phyloP scores from a whole-genome alignment of 2,329 filamentous ascomycete species.

The Sporothrix globosa region DNA sequence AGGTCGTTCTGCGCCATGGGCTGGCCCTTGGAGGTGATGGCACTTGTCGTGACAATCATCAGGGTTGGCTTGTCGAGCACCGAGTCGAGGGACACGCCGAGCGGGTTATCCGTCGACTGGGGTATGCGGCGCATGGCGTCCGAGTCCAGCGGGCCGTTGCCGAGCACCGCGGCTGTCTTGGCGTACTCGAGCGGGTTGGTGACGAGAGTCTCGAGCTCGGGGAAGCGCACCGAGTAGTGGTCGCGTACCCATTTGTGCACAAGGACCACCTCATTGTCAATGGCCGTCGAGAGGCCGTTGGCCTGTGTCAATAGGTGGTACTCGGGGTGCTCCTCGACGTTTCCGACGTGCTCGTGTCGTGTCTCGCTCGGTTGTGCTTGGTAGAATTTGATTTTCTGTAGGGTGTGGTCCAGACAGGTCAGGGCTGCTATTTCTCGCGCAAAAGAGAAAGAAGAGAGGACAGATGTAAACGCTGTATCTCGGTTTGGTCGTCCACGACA shows the following conservation, averaged over 20 bases:
- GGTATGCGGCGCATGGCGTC: conserved; percentile 80
- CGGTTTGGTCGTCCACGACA: conserved; percentile 34
- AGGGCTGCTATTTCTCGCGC: conserved; percentile 60
- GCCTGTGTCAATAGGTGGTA: conserved; percentile 87
- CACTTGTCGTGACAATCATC: conserved; percentile 96
- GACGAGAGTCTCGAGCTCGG: conserved; percentile 86
- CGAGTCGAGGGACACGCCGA: conserved; percentile 73
- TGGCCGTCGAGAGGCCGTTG: conserved; percentile 86
- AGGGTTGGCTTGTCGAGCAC: conserved; percentile 86
- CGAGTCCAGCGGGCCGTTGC: conserved; percentile 84
- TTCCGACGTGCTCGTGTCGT: conserved; percentile 69
- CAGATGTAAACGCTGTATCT: conserved; percentile 65
- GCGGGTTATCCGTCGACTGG: conserved; percentile 74
- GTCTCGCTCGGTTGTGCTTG: conserved; percentile 69
- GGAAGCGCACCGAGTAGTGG: conserved; percentile 91
- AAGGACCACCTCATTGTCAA: conserved; percentile 87
- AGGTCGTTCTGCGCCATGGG: conserved; percentile 77
- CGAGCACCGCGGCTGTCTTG: conserved; percentile 89
- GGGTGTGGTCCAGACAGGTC: conserved; percentile 49
- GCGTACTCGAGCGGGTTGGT: conserved; percentile 93
- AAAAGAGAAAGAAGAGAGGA: conserved; percentile 35
- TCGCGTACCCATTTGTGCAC: conserved; percentile 97
- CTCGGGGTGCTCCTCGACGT: conserved; percentile 88
- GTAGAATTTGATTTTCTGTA: conserved; percentile 79
- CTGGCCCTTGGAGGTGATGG: conserved; percentile 82